phyloP scores from a whole-genome alignment of 2,329 filamentous ascomycete species.

The Lecanicillium sp. region DNA sequence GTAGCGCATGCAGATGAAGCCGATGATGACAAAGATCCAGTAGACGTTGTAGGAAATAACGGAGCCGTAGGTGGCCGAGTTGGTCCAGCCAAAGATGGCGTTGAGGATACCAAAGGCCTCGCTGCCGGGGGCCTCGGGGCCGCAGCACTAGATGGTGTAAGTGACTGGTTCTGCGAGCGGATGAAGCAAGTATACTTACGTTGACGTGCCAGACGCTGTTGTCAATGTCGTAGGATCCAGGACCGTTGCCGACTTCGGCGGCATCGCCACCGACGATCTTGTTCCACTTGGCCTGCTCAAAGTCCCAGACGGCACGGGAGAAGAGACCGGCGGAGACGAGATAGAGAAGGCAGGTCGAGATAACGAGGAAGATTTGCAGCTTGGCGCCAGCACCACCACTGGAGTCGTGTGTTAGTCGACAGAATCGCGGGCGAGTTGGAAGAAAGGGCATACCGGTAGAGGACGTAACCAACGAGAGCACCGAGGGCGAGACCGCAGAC shows the following conservation, averaged over 20 bases:
- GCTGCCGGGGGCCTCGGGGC: constrained; percentile 63
- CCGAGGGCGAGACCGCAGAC: constrained; percentile 66
- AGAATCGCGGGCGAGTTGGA: not conserved
- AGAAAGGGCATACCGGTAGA: constrained; percentile 63
- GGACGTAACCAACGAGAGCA: constrained; percentile 58
- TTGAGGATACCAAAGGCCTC: constrained; percentile 87
- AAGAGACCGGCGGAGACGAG: constrained; percentile 79
- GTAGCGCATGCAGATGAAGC: constrained; percentile 60
- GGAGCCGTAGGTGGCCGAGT: constrained; percentile 81
- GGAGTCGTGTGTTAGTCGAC: not conserved
- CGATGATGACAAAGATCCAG: constrained; percentile 71
- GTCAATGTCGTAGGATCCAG: constrained; percentile 74
- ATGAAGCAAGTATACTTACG: constrained; percentile 36
- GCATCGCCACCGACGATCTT: constrained; percentile 54
- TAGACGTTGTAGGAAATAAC: constrained; percentile 85
- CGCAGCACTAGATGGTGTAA: constrained; percentile 61
- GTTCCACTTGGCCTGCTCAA: constrained; percentile 66
- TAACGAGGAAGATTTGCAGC: constrained; percentile 69
- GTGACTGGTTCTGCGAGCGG: constrained; percentile 6
- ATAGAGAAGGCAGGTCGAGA: constrained; percentile 77
- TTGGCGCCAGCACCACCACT: constrained; percentile 38
- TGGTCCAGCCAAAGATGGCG: constrained; percentile 78
- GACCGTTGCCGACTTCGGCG: constrained; percentile 46
- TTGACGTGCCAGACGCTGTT: constrained; percentile 80
- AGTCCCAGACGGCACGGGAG: constrained; percentile 67